Percentiles rank a stretch among this genome's conserved stretches.
Evolutionary conservation across 352 stramenopile species (phyloP).

Genomic region (Salisapilia sapeloensis): DNA sequence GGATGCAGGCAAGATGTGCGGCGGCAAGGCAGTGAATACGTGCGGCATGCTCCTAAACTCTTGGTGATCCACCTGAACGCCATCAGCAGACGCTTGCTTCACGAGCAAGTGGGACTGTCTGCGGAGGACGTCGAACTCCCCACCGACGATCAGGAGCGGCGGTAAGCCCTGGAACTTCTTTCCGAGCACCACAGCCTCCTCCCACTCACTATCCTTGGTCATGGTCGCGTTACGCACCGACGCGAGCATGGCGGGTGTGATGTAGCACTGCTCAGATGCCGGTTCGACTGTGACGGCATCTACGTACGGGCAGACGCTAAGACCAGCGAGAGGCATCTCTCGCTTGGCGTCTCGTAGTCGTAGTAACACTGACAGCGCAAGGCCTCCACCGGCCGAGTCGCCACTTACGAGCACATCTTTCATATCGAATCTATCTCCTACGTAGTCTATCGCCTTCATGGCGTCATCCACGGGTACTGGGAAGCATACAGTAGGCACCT

Average conservation of each 20-base stretch:
- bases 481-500: constrained; percentile 14
- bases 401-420: constrained; percentile 27
- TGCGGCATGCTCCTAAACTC: constrained; percentile 52
- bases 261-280: constrained; percentile 23
- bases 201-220: constrained; percentile 7
- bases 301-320: constrained; percentile 17
- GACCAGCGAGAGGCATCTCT: constrained; percentile 9
- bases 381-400: constrained; percentile 29
- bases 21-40: constrained; percentile 35
- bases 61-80: constrained; percentile 13
- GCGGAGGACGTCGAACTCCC: constrained; percentile 29
- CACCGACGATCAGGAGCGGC: constrained; percentile 21
- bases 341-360: constrained; percentile 9
- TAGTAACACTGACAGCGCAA: constrained; percentile 23
- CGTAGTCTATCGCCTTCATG: too few relatives aligned
- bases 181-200: constrained; percentile 15
- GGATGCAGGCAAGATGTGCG: constrained; percentile 24
- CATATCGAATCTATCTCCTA: too few relatives aligned
- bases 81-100: constrained; percentile 10
- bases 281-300: constrained; percentile 16
- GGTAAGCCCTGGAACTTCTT: constrained; percentile 21
- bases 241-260: constrained; percentile 17
- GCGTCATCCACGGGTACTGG: constrained; percentile 26
- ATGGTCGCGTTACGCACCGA: constrained; percentile 16
- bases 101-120: constrained; percentile 14